Conservation (phyloP, 768 basidiomycete genomes). For the Asterophora parasitica region DNA sequence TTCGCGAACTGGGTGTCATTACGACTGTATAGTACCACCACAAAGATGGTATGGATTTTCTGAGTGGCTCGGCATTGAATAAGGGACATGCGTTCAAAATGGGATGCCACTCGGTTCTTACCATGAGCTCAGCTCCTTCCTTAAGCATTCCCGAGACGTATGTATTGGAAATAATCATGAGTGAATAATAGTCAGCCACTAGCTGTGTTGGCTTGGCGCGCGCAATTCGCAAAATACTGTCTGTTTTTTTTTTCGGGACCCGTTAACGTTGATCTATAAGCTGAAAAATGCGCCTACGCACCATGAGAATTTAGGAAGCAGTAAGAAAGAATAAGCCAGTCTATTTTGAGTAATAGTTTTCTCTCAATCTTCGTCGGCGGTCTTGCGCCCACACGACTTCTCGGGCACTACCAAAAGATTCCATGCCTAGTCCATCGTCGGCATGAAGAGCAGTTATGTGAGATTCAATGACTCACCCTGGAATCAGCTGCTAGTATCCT, state of each 20-base stretch:
- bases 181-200: constrained; percentile 5
- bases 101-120: constrained; percentile 60
- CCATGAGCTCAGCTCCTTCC: constrained; percentile 63
- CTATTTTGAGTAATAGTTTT: constrained; percentile 51
- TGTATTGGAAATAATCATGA: constrained; percentile 60
- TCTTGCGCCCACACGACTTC: constrained; percentile 15
- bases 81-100: constrained; percentile 13
- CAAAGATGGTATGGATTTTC: constrained; percentile 69
- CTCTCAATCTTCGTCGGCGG: constrained; percentile 30
- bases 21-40: constrained; percentile 71
- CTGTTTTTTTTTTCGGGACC: constrained; percentile 1
- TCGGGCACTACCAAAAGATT: constrained; percentile 5
- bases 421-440: neutral
- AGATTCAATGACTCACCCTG: no score
- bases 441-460: no score
- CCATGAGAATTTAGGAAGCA: constrained; percentile 72
- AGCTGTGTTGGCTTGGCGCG: neutral
- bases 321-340: constrained; percentile 68
- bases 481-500: neutral
- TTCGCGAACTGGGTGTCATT: constrained; percentile 57
- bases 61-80: constrained; percentile 19
- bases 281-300: constrained; percentile 23
- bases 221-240: constrained; percentile 67
- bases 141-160: constrained; percentile 71
- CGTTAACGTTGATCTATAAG: neutral